phyloP scores from a whole-genome alignment of 306 rosid species.

The Purshia tridentata region DNA sequence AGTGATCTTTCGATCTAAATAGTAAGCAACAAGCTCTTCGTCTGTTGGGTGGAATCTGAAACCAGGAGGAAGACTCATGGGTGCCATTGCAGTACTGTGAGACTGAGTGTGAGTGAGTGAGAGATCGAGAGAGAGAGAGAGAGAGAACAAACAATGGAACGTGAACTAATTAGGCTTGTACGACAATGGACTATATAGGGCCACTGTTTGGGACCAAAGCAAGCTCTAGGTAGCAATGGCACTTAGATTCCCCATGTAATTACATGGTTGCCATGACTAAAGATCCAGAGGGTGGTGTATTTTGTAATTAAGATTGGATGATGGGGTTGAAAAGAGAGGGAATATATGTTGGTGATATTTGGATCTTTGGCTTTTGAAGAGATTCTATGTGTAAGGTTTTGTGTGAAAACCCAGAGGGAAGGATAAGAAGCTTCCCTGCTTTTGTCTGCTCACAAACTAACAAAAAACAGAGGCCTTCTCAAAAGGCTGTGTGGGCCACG shows the following conservation, averaged over 20 bases:
- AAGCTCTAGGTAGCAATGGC: constrained; percentile 3
- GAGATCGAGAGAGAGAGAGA: constrained; percentile 28
- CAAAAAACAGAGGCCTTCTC: constrained; percentile 55
- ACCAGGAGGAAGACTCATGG: constrained; percentile 98
- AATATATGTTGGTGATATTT: constrained; percentile 1
- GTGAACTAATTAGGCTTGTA: constrained; percentile 36
- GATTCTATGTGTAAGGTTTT: constrained; percentile 62
- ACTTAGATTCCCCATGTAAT: constrained; percentile 28
- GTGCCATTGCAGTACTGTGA: constrained; percentile 52
- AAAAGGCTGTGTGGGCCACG: constrained; percentile 55
- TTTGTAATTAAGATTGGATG: not conserved
- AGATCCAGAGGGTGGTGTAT: not conserved
- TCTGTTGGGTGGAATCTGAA: constrained; percentile 96
- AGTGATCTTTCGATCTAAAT: constrained; percentile 76
- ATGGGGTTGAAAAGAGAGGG: constrained; percentile 2
- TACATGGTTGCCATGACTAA: constrained; percentile 6
- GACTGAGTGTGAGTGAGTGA: not conserved
- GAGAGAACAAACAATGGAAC: constrained; percentile 12
- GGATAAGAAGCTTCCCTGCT: constrained; percentile 97
- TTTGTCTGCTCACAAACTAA: constrained; percentile 93
- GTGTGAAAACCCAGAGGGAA: constrained; percentile 67
- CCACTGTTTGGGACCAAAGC: constrained; percentile 47
- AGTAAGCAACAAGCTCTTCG: constrained; percentile 95
- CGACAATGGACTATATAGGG: constrained; percentile 63
- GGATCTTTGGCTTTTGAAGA: constrained; percentile 50